Evolutionary conservation across 1,139 yeast species (phyloP), one percentile per base, ranked within the genome.

Genomic region (Candida tetrigidarum): DNA sequence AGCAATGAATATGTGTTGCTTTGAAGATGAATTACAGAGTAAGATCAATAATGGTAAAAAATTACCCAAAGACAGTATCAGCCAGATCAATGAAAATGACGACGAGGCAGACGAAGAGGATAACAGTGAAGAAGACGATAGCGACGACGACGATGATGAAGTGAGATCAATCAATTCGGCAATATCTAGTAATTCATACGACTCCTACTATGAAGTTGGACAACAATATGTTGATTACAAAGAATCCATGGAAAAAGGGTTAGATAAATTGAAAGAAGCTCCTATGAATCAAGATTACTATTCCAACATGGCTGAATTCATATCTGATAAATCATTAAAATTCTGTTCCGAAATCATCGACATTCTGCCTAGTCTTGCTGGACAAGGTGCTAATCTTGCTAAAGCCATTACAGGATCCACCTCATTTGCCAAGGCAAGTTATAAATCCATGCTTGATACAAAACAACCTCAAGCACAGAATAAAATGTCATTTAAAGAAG

Each of bases 1-100:
- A 0, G 84, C 88, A 1, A 69, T 74, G 51, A 83, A 85, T 51
- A 76, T 84, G 82, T 70, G 65, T 45, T 58, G 66, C 14, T 83
- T 81, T 60, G 90, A 84, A 57, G 49, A 58, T 5, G 56, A 63
- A 2, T 55, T 71, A 39, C 55, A 58, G 27, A 48, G 50, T 4
- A 54, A 52, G 37, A 51, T 71, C 28, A 60, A 64, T 23, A 29
- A 35, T 7, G 22, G 25, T 2, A 14, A 26, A 3, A 30, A 39
- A 32, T 19, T 25, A 41, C 44, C 8, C 23, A 33, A 15, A 28
- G 16, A 32, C 10, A 28, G 5, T 22, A 29, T 16, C 16, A 10
- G 15, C 12, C 18, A 20, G 10, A 14, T 16, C 15, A 18, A 34
- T 15, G 30, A 37, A 25, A 22, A 4, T 3, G 32, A 36, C n/a